These are phyloP conservation scores for Talaromyces adpressus DNA, from an alignment of 495 filamentous ascomycete genomes.

Conservation along the genomic window DNA sequence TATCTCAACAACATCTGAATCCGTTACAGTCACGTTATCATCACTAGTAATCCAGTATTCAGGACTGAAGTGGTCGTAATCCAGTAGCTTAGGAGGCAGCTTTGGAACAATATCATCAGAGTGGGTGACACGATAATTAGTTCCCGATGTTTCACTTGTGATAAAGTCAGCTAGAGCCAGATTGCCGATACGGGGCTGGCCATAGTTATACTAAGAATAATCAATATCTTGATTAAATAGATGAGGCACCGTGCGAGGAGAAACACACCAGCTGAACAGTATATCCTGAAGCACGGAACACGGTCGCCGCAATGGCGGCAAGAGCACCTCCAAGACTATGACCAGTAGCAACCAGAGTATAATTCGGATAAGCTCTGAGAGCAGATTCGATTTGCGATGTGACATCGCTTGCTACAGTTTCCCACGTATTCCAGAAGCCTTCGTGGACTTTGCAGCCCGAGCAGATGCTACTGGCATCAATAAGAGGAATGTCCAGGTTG, in stretches of 20 bases:
- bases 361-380: constrained; percentile 32
- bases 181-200: constrained; percentile 57
- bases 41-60: constrained; percentile 51
- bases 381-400: constrained; percentile 27
- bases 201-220: constrained; percentile 49
- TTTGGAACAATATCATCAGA: constrained; percentile 55
- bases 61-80: constrained; percentile 53
- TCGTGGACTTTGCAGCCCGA: constrained; percentile 35
- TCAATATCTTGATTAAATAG: not conserved
- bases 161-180: constrained; percentile 44
- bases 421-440: constrained; percentile 48
- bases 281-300: constrained; percentile 40
- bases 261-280: constrained; percentile 17
- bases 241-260: not conserved
- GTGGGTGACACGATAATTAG: constrained; percentile 59
- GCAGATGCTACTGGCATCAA: constrained; percentile 30
- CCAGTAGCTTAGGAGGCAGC: constrained; percentile 45
- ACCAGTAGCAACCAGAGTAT: constrained; percentile 48
- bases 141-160: constrained; percentile 28
- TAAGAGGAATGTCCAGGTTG: constrained; percentile 35
- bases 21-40: constrained; percentile 23
- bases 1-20: constrained; percentile 22
- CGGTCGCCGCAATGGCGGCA: constrained; percentile 48
- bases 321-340: constrained; percentile 61
- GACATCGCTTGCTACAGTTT: constrained; percentile 28